Conservation (phyloP, 2,329 filamentous ascomycete genomes). For the Nannizziopsis barbatae region DNA sequence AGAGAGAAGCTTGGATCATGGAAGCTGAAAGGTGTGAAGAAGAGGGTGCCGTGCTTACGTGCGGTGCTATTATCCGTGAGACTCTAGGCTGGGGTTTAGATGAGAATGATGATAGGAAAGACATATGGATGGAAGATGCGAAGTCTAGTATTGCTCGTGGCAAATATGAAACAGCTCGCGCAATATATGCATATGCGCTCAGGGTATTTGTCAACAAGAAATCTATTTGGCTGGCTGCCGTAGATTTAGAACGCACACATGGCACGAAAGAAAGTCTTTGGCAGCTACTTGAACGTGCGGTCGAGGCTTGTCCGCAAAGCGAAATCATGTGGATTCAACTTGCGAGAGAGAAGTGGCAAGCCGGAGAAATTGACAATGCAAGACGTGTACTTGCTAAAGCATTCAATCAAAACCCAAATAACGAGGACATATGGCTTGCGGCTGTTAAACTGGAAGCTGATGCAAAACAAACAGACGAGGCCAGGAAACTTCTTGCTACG, state of each 20-base stretch:
- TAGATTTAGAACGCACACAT: constrained; percentile 82
- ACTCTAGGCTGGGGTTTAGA: constrained; percentile 89
- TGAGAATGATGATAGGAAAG: constrained; percentile 91
- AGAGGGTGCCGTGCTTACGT: constrained; percentile 77
- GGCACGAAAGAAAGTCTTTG: constrained; percentile 73
- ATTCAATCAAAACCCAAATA: constrained; percentile 90
- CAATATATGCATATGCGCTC: constrained; percentile 84
- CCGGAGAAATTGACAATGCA: constrained; percentile 76
- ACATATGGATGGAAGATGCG: constrained; percentile 92
- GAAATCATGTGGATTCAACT: constrained; percentile 94
- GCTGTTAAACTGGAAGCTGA: constrained; percentile 95
- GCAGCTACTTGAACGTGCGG: constrained; percentile 79
- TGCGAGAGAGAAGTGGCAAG: constrained; percentile 86
- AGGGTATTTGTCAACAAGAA: constrained; percentile 81
- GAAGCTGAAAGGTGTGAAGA: constrained; percentile 93
- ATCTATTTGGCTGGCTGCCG: constrained; percentile 80
- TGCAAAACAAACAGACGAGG: constrained; percentile 69
- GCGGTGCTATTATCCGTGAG: constrained; percentile 78
- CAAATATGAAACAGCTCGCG: constrained; percentile 78
- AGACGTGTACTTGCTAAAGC: constrained; percentile 74
- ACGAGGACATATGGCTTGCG: constrained; percentile 95
- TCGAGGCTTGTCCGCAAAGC: constrained; percentile 82
- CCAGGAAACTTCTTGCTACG: constrained; percentile 66
- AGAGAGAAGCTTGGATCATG: constrained; percentile 91
- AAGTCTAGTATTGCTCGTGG: constrained; percentile 68